phyloP scores from a whole-genome alignment of 2,329 filamentous ascomycete species.

The Raffaelea albimanens region DNA sequence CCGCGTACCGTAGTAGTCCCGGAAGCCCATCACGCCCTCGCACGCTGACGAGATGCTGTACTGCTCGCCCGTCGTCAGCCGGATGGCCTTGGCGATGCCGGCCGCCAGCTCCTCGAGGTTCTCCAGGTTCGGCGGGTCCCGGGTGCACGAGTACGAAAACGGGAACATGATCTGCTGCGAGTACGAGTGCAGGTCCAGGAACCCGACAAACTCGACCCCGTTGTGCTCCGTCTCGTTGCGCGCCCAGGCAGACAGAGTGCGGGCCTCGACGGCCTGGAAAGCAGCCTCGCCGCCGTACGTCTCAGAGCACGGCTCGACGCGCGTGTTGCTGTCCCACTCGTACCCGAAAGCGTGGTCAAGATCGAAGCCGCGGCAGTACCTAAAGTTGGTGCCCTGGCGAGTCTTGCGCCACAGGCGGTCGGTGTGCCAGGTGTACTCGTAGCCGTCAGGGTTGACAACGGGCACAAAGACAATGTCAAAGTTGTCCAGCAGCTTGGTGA shows the following conservation, averaged over 20 bases:
- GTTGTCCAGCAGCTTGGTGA: slow-evolving; percentile 69
- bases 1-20: slow-evolving; percentile 34
- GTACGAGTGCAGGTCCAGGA: slow-evolving; percentile 88
- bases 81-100: slow-evolving; percentile 81
- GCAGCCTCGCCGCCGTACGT: slow-evolving; percentile 76
- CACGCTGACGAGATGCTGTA: slow-evolving; percentile 80
- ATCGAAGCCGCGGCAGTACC: slow-evolving; percentile 81
- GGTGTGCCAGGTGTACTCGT: slow-evolving; percentile 84
- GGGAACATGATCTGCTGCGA: slow-evolving; percentile 92
- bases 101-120: slow-evolving; percentile 85
- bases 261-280: slow-evolving; percentile 75
- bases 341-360: slow-evolving; percentile 81
- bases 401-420: slow-evolving; percentile 96
- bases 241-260: slow-evolving; percentile 70
- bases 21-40: slow-evolving; percentile 55
- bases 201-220: slow-evolving; percentile 69
- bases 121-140: slow-evolving; percentile 74
- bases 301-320: slow-evolving; percentile 79
- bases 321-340: slow-evolving; percentile 62
- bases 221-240: slow-evolving; percentile 63
- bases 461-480: slow-evolving; percentile 88
- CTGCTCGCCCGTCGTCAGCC: slow-evolving; percentile 64
- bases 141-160: slow-evolving; percentile 74
- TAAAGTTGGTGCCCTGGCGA: slow-evolving; percentile 69
- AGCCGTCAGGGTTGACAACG: slow-evolving; percentile 85